A percentile compares a stretch with the other conserved stretches of the same genome.
phyloP scores from a whole-genome alignment of 2,329 filamentous ascomycete genomes.

The Neopestalotiopsis rosae region DNA sequence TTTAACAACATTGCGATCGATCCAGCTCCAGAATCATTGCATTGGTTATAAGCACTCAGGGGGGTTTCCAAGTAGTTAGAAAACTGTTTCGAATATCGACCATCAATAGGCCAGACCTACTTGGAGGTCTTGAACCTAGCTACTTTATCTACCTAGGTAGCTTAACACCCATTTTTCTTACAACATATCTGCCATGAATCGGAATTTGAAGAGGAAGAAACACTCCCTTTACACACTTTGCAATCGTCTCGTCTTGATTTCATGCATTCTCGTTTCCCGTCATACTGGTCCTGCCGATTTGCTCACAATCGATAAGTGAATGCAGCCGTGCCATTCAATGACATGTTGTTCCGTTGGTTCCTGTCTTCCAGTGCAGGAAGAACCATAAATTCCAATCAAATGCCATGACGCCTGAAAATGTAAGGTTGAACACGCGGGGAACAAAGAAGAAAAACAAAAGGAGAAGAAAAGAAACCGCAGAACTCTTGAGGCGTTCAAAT shows the following conservation, averaged over 20 bases:
- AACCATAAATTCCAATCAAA: neutral
- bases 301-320: neutral
- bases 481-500: neutral
- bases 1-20: neutral
- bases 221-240: neutral
- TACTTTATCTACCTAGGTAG: neutral
- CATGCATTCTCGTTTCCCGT: constrained; percentile 14
- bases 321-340: neutral
- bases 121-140: neutral
- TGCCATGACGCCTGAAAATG: constrained; percentile 2
- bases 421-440: neutral
- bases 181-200: neutral
- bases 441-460: neutral
- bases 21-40: neutral
- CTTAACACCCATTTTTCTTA: neutral
- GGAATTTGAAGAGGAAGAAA: neutral
- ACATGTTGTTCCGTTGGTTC: neutral
- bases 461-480: too few species aligned
- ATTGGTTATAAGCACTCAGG: neutral
- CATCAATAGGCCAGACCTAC: neutral
- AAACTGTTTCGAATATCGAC: neutral
- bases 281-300: neutral
- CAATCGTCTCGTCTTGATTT: neutral
- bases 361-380: neutral
- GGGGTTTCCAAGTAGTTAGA: neutral